Conservation (phyloP, 331 rosid genomes). For the Malus hybrid region DNA sequence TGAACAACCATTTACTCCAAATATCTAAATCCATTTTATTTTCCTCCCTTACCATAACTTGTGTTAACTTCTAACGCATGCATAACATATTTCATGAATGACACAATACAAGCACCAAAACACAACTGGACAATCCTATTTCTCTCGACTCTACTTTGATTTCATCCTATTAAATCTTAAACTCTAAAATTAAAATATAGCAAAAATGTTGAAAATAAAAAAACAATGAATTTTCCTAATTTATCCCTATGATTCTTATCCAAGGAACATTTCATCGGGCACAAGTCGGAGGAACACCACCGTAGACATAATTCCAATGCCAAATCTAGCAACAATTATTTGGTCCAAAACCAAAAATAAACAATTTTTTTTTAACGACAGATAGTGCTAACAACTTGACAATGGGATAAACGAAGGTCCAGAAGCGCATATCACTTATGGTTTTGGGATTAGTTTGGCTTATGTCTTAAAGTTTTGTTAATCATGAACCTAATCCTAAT, state of each 20-base stretch:
- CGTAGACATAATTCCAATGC: not conserved
- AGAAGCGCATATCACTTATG: conserved; percentile 8
- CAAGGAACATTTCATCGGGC: conserved; percentile 6
- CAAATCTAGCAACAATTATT: conserved; percentile 1
- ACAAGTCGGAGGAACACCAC: not conserved
- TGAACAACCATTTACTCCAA: not conserved
- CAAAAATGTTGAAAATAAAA: not conserved
- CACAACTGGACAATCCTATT: not conserved
- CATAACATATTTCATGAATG: not conserved
- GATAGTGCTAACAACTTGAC: conserved; percentile 24
- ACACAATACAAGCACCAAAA: not conserved
- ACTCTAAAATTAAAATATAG: not conserved
- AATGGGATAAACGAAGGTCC: conserved; percentile 7
- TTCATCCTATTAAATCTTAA: not conserved
- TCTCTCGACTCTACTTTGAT: not conserved
- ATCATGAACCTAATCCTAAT: conserved; percentile 45
- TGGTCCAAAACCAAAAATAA: conserved; percentile 3
- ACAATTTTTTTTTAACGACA: not conserved
- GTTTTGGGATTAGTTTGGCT: conserved; percentile 9
- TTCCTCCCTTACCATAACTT: not conserved
- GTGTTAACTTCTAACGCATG: not conserved
- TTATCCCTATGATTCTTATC: too few relatives aligned
- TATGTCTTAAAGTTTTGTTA: conserved; percentile 17
- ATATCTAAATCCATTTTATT: too few relatives aligned
- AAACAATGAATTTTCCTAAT: not conserved